Percentiles rank a stretch among this genome's conserved stretches.
Evolutionary conservation across 345 rosid genomes (phyloP).

Genomic region (Geranium rotundifolium): DNA sequence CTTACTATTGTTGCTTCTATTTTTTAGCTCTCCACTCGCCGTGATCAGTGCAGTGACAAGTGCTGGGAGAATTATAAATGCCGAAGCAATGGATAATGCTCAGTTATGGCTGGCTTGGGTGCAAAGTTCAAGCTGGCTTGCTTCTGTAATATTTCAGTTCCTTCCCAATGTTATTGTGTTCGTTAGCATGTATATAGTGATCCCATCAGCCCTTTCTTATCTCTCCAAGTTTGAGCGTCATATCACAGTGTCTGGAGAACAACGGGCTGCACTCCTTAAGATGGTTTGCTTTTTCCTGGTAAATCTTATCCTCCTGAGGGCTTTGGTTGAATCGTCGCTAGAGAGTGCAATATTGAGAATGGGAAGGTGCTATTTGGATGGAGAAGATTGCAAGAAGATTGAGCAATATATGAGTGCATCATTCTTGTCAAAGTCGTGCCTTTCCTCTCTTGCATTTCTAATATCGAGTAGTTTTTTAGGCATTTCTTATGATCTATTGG

Average conservation of each 20-base stretch:
- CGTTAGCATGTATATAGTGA: conserved; percentile 86
- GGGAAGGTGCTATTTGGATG: conserved; percentile 93
- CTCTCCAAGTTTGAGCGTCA: conserved; percentile 91
- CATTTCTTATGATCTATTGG: conserved; percentile 78
- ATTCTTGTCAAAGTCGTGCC: conserved; percentile 80
- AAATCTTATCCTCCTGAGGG: conserved; percentile 78
- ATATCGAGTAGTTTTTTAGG: conserved; percentile 91
- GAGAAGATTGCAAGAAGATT: conserved; percentile 94
- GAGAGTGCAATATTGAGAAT: conserved; percentile 73
- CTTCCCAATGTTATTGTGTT: conserved; percentile 83
- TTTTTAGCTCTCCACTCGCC: conserved; percentile 93
- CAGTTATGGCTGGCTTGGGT: conserved; percentile 88
- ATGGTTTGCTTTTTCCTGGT: conserved; percentile 99
- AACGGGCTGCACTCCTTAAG: conserved; percentile 87
- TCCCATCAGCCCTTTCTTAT: conserved; percentile 85
- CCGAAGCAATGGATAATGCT: conserved; percentile 89
- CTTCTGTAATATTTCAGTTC: conserved; percentile 80
- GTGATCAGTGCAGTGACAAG: conserved; percentile 68
- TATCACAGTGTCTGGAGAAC: conserved; percentile 81
- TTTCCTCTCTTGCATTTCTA: conserved; percentile 87
- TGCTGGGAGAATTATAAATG: conserved; percentile 79
- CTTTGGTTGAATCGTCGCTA: conserved; percentile 77
- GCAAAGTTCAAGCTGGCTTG: conserved; percentile 90
- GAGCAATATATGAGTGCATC: conserved; percentile 95
- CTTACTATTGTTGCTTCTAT: conserved; percentile 67